Base-by-base conservation (phyloP, 2,329 filamentous ascomycete genomes). In the Cercospora janseana region DNA sequence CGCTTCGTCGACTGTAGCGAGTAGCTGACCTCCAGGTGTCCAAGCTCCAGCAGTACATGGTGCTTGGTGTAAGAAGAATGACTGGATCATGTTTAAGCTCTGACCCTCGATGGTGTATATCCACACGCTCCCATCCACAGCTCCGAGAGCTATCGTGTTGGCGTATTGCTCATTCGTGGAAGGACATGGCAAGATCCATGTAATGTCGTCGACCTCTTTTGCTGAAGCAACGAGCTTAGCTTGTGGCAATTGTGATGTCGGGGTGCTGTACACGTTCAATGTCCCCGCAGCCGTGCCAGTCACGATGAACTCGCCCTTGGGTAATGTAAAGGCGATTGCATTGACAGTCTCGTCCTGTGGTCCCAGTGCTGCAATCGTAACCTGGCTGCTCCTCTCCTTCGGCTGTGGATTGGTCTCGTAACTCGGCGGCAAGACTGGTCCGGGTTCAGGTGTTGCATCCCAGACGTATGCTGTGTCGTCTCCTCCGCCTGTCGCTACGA, bases 301-400 rank as follows among this genome's bases (percentile, higher is more conserved):
- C n/a, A 93, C 78, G 10, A 94, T 77, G 64, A 88, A 93, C 49
- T 94, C 86, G 50, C 93, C 93, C 48, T 78, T 77, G 0, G 91
- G 91, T 35, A 87, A 75, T 0, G 91, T 94, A 70, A 96, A 98
- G 6, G 83, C 74, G 3, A 96, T 79, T 2, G 88, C 81, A 67
- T 93, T 95, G 67, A 98, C 85, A 10, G 87, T 93, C 73, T 98
- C 93, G 35, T 82, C 85, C 74, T 98, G 93, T 37, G 90, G 91
- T n/a, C 92, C 86, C 52, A 98, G 77, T 60, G 81, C 82, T 64
- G 85, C 86, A 12, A 95, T 66, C 5, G 83, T 75, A 45, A 80
- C 70, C 52, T 95, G 73, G 60, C 82, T 73, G 60, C 85, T 76
- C 16, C 75, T 60, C 58, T 79, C 75, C 41, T 72, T 73, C 21